Evolutionary conservation across 2,329 filamentous ascomycete species (phyloP).

Genomic region (Trichocomaceae sp.): DNA sequence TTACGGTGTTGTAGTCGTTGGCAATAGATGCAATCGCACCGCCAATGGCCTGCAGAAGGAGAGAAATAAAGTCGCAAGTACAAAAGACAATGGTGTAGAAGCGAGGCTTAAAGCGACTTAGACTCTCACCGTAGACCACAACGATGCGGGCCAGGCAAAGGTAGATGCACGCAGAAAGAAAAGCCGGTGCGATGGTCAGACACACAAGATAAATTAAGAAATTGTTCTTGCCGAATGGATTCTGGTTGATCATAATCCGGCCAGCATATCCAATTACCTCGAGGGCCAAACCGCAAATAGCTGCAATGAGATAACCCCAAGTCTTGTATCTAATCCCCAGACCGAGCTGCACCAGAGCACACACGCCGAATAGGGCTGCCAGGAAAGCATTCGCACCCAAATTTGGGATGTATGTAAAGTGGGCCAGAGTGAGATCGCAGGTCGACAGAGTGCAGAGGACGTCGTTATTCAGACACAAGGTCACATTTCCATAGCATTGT

Average conservation of each 20-base stretch:
- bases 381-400: constrained; percentile 38
- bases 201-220: constrained; percentile 41
- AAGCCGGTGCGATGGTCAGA: not conserved
- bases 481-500: constrained; percentile 5
- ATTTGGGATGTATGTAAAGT: constrained; percentile 12
- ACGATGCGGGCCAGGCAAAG: too few species aligned
- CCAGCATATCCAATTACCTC: constrained; percentile 60
- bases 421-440: not conserved
- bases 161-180: constrained; percentile 47
- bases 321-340: constrained; percentile 35
- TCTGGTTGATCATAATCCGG: constrained; percentile 44
- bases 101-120: constrained; percentile 23
- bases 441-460: constrained; percentile 1
- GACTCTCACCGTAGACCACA: too few species aligned
- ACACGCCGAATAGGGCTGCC: constrained; percentile 39
- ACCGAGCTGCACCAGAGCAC: constrained; percentile 30
- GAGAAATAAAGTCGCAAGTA: constrained; percentile 36
- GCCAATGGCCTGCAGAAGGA: constrained; percentile 39
- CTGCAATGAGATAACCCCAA: constrained; percentile 40
- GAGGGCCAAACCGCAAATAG: constrained; percentile 51
- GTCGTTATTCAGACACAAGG: not conserved
- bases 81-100: constrained; percentile 36
- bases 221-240: too few species aligned
- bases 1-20: too few species aligned
- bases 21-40: constrained; percentile 29